Base-by-base conservation (phyloP, 164 flowering plant species). In the Kalanchoe fedtschenkoi region DNA sequence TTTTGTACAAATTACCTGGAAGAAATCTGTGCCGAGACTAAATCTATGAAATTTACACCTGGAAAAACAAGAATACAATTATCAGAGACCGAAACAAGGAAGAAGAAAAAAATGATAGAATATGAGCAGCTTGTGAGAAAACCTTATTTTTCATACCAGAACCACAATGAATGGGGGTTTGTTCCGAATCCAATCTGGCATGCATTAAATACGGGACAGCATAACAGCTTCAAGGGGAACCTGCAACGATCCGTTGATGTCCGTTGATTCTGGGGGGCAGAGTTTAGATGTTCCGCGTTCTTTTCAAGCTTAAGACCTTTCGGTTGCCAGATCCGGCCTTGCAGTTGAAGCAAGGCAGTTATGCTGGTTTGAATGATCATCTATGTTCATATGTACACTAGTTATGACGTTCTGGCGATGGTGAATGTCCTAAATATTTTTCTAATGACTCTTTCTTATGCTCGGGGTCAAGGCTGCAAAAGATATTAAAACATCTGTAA, bases 391-490 rank as follows among this genome's bases (percentile, higher is more conserved):
- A 26, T 14, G 14, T 22, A 4, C 64, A 72, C 70, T 63, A 65
- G 68, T 61, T 70, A n/a, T 67, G 71, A 22, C 43, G 68, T 9
- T 75, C 76, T 43, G 58, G 43, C 38, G 70, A 71, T 30, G 72
- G 77, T 58, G 71, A 53, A 30, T 82, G 76, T 37, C 96, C 96
- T 66, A 76, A 69, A 70, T 93, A 90, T 71, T 93, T 93, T 67
- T 85, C 90, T 73, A 90, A 71, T 22, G 97, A 93, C 71, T 93
- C 97, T 62, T 82, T 83, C 68, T 82, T 88, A 67, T 67, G 96
- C 70, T 90, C 99, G 57, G 95, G 97, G 76, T 88, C 95, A 62
- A 93, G 88, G 82, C 99, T 93, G 89, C 78, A 76, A 58, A 55
- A 24, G 37, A 13, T 51, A 67, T 47, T 10, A 66, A 34, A 7